Conservation (phyloP, 805 yeast species). For the Pichia californica region DNA sequence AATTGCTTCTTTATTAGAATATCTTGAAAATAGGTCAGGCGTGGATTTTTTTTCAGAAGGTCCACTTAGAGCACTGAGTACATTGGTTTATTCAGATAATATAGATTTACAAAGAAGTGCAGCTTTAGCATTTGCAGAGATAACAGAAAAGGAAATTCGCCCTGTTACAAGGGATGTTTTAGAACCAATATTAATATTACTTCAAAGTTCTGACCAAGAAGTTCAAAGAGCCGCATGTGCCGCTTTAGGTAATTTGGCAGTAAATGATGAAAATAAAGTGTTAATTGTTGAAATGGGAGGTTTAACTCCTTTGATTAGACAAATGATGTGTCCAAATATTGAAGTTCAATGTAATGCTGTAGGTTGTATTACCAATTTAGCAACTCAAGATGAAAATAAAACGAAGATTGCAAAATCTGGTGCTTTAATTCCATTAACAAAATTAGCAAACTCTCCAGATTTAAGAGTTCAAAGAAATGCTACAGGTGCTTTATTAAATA, state of each 20-base stretch:
- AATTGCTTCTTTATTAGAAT: slow-evolving; percentile 81
- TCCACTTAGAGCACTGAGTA: slow-evolving; percentile 81
- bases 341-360: slow-evolving; percentile 99
- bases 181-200: slow-evolving; percentile 83
- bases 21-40: slow-evolving; percentile 79
- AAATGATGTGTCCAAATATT: slow-evolving; percentile 94
- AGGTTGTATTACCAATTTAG: slow-evolving; percentile 96
- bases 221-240: slow-evolving; percentile 99
- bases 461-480: slow-evolving; percentile 97
- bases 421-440: slow-evolving; percentile 89
- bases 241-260: slow-evolving; percentile 96
- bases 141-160: slow-evolving; percentile 91
- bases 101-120: slow-evolving; percentile 94
- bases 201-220: slow-evolving; percentile 85
- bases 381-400: slow-evolving; percentile 96
- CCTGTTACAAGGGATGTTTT: slow-evolving; percentile 86
- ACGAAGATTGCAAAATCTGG: slow-evolving; percentile 94
- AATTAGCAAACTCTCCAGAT: slow-evolving; percentile 89
- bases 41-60: slow-evolving; percentile 87
- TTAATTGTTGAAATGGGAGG: slow-evolving; percentile 98
- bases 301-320: slow-evolving; percentile 89
- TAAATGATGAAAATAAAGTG: slow-evolving; percentile 88
- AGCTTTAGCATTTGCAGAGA: slow-evolving; percentile 96
- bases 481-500: slow-evolving; percentile 93
- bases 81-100: slow-evolving; percentile 91